phyloP scores from a whole-genome alignment of 1,284 basidiomycete species.

The Microbotryum lychnidis-dioicae region DNA sequence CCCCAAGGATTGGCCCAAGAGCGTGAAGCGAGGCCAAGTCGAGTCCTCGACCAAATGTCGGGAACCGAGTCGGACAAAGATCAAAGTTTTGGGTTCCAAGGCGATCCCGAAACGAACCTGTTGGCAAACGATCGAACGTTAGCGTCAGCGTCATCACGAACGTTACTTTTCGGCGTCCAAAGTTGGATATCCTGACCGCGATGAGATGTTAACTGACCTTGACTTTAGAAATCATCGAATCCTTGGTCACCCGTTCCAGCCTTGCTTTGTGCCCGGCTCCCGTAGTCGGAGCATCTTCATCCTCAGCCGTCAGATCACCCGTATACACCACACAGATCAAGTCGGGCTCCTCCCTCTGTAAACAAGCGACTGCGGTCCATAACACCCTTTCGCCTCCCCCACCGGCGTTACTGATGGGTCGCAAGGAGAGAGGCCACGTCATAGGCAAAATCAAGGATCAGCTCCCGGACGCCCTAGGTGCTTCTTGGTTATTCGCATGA shows the following conservation, averaged over 20 bases:
- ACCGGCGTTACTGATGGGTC: constrained; percentile 72
- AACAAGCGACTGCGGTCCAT: constrained; percentile 77
- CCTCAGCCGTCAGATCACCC: constrained; percentile 55
- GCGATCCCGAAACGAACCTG: constrained; percentile 76
- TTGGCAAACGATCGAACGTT: neutral
- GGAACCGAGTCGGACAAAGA: constrained; percentile 68
- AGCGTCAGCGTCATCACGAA: neutral
- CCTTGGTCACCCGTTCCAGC: constrained; percentile 55
- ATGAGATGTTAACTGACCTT: constrained; percentile 49
- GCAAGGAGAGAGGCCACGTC: neutral
- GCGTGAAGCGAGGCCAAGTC: constrained; percentile 78
- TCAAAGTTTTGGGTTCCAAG: constrained; percentile 56
- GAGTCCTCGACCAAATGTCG: constrained; percentile 69
- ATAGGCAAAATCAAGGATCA: neutral
- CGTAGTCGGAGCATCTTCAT: too few species aligned
- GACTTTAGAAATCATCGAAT: constrained; percentile 71
- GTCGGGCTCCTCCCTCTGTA: constrained; percentile 64
- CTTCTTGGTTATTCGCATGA: constrained; percentile 1
- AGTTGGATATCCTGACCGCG: neutral
- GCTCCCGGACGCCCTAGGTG: too few species aligned
- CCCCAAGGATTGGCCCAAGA: constrained; percentile 83
- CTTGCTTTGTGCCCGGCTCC: too few species aligned
- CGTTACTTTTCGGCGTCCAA: neutral
- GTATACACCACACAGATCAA: constrained; percentile 80
- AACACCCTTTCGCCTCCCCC: constrained; percentile 94